Percentiles rank a stretch among this genome's conserved stretches.
Conservation (phyloP, 306 rosid species). For the Sechiopsis laciniata region DNA sequence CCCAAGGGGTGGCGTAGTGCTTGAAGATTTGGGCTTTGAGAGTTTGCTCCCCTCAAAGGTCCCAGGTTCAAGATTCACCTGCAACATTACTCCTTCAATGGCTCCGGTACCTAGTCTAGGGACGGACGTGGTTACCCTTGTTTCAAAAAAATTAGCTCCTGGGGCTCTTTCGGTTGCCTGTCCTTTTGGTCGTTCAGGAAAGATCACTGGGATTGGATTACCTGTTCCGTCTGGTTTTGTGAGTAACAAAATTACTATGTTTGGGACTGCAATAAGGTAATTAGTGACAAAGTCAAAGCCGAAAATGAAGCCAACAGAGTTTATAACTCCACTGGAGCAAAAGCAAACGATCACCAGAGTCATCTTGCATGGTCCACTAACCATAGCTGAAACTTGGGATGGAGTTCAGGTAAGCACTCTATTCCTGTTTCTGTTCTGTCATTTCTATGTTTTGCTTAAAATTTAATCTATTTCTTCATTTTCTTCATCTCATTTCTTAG, state of each 20-base stretch:
- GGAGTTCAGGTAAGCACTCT: constrained; percentile 46
- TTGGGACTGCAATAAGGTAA: constrained; percentile 52
- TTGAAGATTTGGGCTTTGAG: too few relatives aligned
- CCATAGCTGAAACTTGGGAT: constrained; percentile 72
- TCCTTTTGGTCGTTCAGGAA: too few relatives aligned
- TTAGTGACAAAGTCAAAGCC: constrained; percentile 67
- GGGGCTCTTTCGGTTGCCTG: too few relatives aligned
- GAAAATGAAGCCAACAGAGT: constrained; percentile 49
- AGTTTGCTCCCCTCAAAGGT: too few relatives aligned
- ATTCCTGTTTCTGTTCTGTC: not conserved
- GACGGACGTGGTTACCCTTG: too few relatives aligned
- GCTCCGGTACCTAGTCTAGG: too few relatives aligned
- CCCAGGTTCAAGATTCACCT: too few relatives aligned
- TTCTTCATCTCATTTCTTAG: not conserved
- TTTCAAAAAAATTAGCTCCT: too few relatives aligned
- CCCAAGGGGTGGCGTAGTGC: too few relatives aligned
- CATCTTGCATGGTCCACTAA: constrained; percentile 81
- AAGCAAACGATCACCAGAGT: constrained; percentile 58
- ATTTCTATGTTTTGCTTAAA: not conserved
- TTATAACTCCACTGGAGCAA: constrained; percentile 71
- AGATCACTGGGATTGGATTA: too few relatives aligned
- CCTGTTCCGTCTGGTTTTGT: not conserved
- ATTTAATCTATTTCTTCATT: not conserved
- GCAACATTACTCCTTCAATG: too few relatives aligned
- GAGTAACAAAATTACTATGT: constrained; percentile 31